Percentiles rank a stretch among this genome's conserved stretches.
These are phyloP conservation scores for Talaromyces amestolkiae DNA, from an alignment of 2,329 filamentous ascomycete genomes.

Conservation along the genomic window DNA sequence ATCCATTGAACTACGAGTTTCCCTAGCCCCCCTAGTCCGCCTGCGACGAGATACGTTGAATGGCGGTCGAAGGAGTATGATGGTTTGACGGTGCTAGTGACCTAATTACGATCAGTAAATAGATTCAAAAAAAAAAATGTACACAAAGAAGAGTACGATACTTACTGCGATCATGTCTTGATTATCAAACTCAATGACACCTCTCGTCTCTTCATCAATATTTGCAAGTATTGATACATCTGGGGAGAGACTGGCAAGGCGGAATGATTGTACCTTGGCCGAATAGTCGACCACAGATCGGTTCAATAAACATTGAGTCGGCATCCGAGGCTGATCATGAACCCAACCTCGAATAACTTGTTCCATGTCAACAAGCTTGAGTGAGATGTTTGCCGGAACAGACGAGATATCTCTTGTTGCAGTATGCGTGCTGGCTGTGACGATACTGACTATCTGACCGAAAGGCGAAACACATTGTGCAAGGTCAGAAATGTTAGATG, in stretches of 20 bases:
- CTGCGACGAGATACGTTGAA: background rate
- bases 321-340: background rate
- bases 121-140: background rate
- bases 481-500: background rate
- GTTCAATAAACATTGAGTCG: background rate
- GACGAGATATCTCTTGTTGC: background rate
- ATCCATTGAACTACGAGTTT: slow-evolving; percentile 51
- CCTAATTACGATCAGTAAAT: background rate
- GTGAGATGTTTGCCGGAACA: background rate
- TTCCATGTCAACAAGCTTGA: background rate
- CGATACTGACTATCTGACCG: background rate
- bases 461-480: background rate
- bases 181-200: background rate
- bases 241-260: background rate
- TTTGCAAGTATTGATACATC: background rate
- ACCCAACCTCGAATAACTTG: background rate
- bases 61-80: background rate
- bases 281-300: background rate
- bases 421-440: background rate
- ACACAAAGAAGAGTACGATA: background rate
- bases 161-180: background rate
- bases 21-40: slow-evolving; percentile 45
- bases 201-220: background rate
- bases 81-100: background rate
- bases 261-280: background rate